Base-by-base conservation (phyloP, 2,329 filamentous ascomycete genomes). In the Sordariomycetes sp. region DNA sequence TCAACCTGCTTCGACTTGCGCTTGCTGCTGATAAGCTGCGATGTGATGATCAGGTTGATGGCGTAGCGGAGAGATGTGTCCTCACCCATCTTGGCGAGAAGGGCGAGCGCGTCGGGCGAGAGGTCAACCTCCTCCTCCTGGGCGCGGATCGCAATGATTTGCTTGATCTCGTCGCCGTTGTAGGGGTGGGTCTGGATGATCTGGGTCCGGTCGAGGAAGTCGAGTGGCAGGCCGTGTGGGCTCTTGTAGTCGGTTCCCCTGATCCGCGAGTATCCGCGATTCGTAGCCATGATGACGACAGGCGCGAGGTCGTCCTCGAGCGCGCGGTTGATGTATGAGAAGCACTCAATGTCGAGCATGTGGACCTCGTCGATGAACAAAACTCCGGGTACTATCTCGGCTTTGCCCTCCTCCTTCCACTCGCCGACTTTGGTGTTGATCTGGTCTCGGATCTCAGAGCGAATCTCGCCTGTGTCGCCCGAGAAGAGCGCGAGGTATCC, bases 261-360 rank as follows among this genome's bases (percentile, higher is more conserved):
- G 67, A 99, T 96, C 63, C 87, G 86, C 42, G 94, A 89, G 70
- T 90, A 84, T 62, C 94, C 94, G 60, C 94, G 82, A 76, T 99
- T 99, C 78, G 89, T 95, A 57, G 94, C 94, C 94, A 99, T 99
- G 73, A 99, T 99, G 70, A 99, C 91, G 62, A 99, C 91, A 45
- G 94, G 94, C 1, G 94, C 90, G 35, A 99, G 80, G 65, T 97
- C 90, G 60, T 91, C 90, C 73, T 99, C 94, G 52, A 99, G 79
- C 1, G 94, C 94, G 56, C 94, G 88, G 76, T 99, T 99, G 78
- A 99, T 87, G 76, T 95, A 99, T 52, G 90, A 95, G 77, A 96
- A 99, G 76, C 92, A 97, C 72, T 99, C 94, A 62, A 97, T 96
- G 70, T 99, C 94, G 59, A 99, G 87, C 92, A 99, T 97, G 77